A percentile compares a stretch with the other conserved stretches of the same genome.
Conservation (phyloP, 768 basidiomycete genomes). For the Cyathus striatus region DNA sequence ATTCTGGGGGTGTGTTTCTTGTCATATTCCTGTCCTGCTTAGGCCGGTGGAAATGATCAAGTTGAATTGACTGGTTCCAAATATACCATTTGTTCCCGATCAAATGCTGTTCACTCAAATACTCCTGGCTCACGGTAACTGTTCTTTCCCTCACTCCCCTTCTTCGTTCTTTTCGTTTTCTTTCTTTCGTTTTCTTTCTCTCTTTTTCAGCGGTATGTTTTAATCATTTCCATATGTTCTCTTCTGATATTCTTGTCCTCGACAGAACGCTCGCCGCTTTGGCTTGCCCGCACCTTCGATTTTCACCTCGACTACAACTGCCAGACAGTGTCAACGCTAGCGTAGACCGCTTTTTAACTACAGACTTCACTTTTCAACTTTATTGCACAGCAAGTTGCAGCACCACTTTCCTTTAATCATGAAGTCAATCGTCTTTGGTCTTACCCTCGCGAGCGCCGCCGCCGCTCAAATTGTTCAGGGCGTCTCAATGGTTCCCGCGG, state of each 20-base stretch:
- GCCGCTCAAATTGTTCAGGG: conserved; percentile 54
- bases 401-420: conserved; percentile 50
- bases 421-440: conserved; percentile 56
- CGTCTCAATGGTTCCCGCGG: conserved; percentile 31
- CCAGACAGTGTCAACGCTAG: conserved; percentile 63
- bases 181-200: conserved; percentile 31
- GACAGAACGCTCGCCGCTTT: conserved; percentile 40
- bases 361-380: conserved; percentile 29
- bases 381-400: conserved; percentile 28
- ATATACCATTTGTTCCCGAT: too few relatives aligned
- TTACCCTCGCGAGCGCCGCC: conserved; percentile 53
- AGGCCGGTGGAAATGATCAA: too few relatives aligned
- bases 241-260: conserved; percentile 2
- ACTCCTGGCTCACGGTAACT: conserved; percentile 13
- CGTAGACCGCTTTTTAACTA: conserved; percentile 64
- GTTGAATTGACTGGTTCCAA: too few relatives aligned
- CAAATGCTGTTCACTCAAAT: conserved; percentile 27
- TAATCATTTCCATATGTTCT: background rate
- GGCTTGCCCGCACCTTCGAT: conserved; percentile 36
- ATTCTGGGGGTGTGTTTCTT: too few relatives aligned
- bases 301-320: too few relatives aligned
- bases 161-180: conserved; percentile 35
- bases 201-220: conserved; percentile 39
- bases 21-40: too few relatives aligned
- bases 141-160: conserved; percentile 26